Conservation (phyloP, 106 monocot species). For the Gastrodia elata region DNA sequence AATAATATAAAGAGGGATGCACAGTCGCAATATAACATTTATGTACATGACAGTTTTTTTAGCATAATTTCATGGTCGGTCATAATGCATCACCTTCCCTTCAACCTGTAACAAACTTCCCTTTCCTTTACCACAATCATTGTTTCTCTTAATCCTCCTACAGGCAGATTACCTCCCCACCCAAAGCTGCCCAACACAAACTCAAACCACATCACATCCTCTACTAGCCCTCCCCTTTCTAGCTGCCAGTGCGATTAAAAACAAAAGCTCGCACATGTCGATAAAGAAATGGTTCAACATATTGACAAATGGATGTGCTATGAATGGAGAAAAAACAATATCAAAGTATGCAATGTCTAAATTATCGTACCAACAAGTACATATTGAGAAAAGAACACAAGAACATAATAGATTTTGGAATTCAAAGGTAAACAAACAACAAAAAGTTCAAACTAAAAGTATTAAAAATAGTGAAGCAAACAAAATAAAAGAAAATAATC, state of each 20-base stretch:
- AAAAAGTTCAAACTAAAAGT: neutral
- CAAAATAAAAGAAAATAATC: neutral
- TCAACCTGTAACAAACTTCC: too few species aligned
- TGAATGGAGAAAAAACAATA: neutral
- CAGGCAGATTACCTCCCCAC: too few species aligned
- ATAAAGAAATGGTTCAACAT: neutral
- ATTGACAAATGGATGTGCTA: neutral
- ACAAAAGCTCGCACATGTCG: too few species aligned
- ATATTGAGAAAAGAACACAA: neutral
- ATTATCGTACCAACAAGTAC: neutral
- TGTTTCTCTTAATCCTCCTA: too few species aligned
- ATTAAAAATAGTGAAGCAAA: neutral
- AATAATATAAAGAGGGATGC: slow-evolving; percentile 1
- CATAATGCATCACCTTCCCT: too few species aligned
- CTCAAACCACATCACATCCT: too few species aligned
- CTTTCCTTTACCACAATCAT: too few species aligned
- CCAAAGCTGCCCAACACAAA: too few species aligned
- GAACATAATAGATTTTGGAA: neutral
- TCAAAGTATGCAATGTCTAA: neutral
- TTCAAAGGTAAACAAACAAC: neutral
- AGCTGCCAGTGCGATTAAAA: too few species aligned
- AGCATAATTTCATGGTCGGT: neutral
- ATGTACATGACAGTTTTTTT: neutral
- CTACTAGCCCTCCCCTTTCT: too few species aligned
- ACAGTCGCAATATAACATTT: neutral